Conservation (phyloP, 2,329 filamentous ascomycete species). For the Trichoderma sp. region DNA sequence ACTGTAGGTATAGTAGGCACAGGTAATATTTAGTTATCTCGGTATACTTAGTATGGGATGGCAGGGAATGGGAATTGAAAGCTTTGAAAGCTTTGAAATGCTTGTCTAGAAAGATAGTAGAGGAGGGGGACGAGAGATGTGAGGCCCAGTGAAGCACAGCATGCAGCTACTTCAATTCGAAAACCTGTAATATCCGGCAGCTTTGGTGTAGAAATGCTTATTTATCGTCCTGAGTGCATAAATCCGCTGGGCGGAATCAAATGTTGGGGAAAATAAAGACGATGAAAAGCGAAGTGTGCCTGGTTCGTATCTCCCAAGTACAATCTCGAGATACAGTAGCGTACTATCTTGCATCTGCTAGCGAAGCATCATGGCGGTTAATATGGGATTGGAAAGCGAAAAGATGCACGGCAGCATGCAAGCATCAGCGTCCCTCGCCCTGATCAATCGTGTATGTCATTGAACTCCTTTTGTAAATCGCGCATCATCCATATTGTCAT, state of each 20-base stretch:
- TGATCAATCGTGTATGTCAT: not conserved
- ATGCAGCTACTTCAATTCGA: not conserved
- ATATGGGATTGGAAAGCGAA: not conserved
- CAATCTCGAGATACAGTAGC: not conserved
- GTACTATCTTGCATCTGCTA: conserved; percentile 1
- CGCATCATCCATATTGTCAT: not conserved
- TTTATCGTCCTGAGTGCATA: not conserved
- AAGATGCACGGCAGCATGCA: not conserved
- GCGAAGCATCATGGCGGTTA: conserved; percentile 11
- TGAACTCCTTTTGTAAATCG: not conserved
- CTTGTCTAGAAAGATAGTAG: not conserved
- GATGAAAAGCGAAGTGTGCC: not conserved
- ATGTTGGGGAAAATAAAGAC: not conserved
- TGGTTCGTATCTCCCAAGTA: not conserved
- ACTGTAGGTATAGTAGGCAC: not conserved
- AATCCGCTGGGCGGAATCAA: not conserved
- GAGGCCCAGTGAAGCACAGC: not conserved
- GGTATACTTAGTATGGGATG: not conserved
- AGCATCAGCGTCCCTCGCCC: not conserved
- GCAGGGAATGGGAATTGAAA: not conserved
- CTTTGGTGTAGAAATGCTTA: too few species aligned
- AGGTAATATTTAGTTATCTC: not conserved
- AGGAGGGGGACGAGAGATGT: not conserved
- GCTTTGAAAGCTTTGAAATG: not conserved
- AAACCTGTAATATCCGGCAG: not conserved